Conservation (phyloP, 345 rosid species). For the Camelina laxa region DNA sequence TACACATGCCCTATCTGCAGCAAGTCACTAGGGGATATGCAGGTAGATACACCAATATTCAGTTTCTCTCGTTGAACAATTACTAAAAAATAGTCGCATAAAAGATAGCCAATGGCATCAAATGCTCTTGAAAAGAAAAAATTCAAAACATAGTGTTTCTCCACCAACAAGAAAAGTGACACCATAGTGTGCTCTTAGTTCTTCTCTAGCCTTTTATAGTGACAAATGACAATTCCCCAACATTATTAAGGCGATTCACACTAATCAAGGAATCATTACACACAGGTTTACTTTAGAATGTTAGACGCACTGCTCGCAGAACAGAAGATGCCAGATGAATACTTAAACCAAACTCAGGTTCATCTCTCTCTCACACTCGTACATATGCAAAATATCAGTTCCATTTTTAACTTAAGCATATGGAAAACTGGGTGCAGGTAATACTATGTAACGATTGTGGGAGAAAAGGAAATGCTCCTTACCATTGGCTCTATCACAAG, state of each 20-base stretch:
- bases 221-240: not conserved
- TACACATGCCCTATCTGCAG: conserved; percentile 87
- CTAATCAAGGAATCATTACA: conserved; percentile 14
- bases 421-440: conserved; percentile 44
- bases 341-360: conserved; percentile 73
- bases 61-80: not conserved
- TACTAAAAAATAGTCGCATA: not conserved
- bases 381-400: not conserved
- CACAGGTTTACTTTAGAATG: conserved; percentile 81
- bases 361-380: not conserved
- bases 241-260: conserved; percentile 4
- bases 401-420: conserved; percentile 4
- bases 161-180: not conserved
- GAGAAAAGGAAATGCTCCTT: conserved; percentile 60
- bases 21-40: conserved; percentile 96
- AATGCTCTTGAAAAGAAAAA: not conserved
- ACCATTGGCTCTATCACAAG: conserved; percentile 75
- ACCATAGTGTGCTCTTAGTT: not conserved
- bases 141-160: not conserved
- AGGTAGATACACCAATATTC: conserved; percentile 49
- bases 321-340: conserved; percentile 75
- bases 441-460: conserved; percentile 73
- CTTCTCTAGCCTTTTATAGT: not conserved
- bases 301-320: conserved; percentile 73
- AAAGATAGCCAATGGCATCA: not conserved